A percentile compares a stretch with the other conserved stretches of the same genome.
Conservation (phyloP, 441 rosid genomes). For the Corymbia citriodora region DNA sequence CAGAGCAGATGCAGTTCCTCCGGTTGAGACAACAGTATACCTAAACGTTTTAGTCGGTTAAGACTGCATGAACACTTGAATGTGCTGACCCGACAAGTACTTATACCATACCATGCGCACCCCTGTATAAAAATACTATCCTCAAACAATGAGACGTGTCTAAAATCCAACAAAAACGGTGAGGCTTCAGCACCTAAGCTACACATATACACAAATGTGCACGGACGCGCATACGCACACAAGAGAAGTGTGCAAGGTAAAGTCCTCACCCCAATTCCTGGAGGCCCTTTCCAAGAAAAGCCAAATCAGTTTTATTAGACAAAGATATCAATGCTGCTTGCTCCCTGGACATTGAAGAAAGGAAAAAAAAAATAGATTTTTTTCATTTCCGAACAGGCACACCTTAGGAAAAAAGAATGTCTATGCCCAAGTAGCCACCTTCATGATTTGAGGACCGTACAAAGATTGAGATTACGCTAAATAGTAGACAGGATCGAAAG, state of each 20-base stretch:
- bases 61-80: not conserved
- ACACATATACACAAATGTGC: not conserved
- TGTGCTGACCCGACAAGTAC: not conserved
- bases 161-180: not conserved
- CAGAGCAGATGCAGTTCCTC: constrained; percentile 83
- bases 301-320: constrained; percentile 72
- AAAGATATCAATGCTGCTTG: constrained; percentile 86
- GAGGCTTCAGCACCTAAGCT: not conserved
- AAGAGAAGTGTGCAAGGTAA: not conserved
- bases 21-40: constrained; percentile 86
- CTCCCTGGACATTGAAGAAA: not conserved
- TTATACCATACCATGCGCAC: not conserved
- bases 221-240: not conserved
- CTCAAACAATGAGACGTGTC: not conserved
- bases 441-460: not conserved
- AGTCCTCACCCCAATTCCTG: constrained; percentile 59
- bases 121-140: not conserved
- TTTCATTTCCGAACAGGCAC: not conserved
- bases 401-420: constrained; percentile 11
- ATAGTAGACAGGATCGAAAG: not conserved
- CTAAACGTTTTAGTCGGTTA: constrained; percentile 23
- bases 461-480: not conserved
- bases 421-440: not conserved
- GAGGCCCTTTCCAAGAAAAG: constrained; percentile 61
- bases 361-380: not conserved